Base-by-base conservation (phyloP, 2,329 filamentous ascomycete species). In the Trichoderma oligosporum region DNA sequence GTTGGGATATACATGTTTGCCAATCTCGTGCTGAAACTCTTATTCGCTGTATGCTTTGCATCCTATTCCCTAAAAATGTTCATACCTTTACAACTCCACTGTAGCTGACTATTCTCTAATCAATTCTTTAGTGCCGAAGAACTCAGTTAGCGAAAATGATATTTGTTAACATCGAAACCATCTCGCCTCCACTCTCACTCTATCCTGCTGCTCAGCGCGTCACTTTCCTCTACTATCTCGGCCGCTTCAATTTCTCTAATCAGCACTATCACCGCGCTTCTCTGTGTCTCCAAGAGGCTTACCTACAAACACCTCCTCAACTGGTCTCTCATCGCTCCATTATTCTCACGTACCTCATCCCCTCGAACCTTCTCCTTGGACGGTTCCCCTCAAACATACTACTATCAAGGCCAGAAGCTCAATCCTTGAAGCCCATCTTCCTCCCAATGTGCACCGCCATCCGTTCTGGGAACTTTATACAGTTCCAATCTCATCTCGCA, bases 151-250 rank as follows among this genome's bases (percentile, higher is more conserved):
- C 90, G 14, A 88, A 89, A 62, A 91, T 93, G 70, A 89, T 97
- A 66, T 94, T 97, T 68, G 87, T 86, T 63, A 95, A 94, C 68
- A 93, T 97, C 62, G 86, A 85, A 48, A 86, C 88, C 57, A 88
- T 89, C 62, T 92, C 89, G 0, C 91, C 91, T 1, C 89, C 91
- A 0, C 75, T 97, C 11, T 80, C 82, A 1, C 82, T 89, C 51
- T 97, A 95, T 67, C 91, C 92, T 2, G 90, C 89, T 20, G 82
- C 88, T 5, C 89, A 97, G 69, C 84, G 91, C 47, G 91, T 96
- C 49, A 96, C 91, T 3, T 97, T 92, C 65, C 85, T 97, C 12
- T 97, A 96, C 75, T 96, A 96, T 69, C 85, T 97, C 5, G 93
- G 93, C 16, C 87, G 91, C 58, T 97, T 93, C 73, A 85, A 92